Conservation (phyloP, 192 early-diverging fungal species). For the Backusella parvicylindrica region DNA sequence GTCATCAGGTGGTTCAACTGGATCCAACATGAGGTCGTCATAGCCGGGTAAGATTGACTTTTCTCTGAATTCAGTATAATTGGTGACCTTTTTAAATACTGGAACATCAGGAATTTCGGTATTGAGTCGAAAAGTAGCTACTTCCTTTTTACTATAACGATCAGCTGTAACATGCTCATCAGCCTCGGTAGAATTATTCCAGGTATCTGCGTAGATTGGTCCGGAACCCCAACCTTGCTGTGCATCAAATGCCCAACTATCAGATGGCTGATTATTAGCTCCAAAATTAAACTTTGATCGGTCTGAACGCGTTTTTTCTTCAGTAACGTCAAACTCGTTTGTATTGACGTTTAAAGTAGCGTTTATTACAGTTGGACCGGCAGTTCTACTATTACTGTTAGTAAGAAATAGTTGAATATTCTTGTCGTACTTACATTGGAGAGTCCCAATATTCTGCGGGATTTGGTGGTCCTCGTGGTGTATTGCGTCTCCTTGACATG, state of each 20-base stretch:
- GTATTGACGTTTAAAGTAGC: constrained; percentile 12
- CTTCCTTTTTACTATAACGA: neutral
- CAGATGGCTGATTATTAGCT: neutral
- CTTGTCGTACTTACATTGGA: neutral
- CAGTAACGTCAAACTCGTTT: constrained; percentile 1
- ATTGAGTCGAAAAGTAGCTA: constrained; percentile 6
- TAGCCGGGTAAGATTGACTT: constrained; percentile 14
- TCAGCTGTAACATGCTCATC: neutral
- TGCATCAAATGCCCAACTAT: neutral
- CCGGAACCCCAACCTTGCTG: neutral
- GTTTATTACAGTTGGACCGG: neutral
- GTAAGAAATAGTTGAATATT: too few relatives aligned
- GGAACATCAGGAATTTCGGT: constrained; percentile 14
- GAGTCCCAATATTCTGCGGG: neutral
- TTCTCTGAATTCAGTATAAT: constrained; percentile 20
- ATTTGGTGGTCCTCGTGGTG: neutral
- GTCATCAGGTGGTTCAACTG: neutral
- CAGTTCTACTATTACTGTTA: neutral
- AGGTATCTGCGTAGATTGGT: neutral
- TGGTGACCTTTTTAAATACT: constrained; percentile 7
- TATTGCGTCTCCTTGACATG: neutral
- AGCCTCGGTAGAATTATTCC: neutral
- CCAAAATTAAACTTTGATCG: constrained; percentile 14
- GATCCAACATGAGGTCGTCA: constrained; percentile 20
- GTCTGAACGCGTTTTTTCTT: neutral